Conservation (phyloP, 345 rosid genomes). For the Gossypium stocksii region DNA sequence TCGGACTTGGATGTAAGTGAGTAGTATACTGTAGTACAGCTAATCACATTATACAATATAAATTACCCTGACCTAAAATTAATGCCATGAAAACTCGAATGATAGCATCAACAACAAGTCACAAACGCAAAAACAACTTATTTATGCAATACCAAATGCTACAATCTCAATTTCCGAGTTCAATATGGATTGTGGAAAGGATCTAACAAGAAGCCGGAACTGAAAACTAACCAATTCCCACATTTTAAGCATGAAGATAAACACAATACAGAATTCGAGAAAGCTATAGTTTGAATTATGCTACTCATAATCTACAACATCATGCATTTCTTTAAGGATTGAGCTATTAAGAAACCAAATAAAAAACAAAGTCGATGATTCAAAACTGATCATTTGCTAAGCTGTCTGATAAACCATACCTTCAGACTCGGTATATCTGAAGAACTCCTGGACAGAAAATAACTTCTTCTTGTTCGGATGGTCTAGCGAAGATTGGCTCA, state of each 20-base stretch:
- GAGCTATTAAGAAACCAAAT: background rate
- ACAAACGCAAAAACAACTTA: background rate
- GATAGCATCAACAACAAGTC: background rate
- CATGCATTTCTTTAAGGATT: slow-evolving; percentile 1
- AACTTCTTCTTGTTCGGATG: slow-evolving; percentile 95
- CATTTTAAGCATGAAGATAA: background rate
- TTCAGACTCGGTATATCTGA: slow-evolving; percentile 95
- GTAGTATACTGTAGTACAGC: background rate
- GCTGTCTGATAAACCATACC: slow-evolving; percentile 45
- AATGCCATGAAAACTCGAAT: background rate
- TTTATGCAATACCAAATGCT: background rate
- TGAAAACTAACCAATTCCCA: background rate
- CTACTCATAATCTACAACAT: background rate
- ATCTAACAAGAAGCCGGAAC: background rate
- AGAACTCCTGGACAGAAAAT: slow-evolving; percentile 93
- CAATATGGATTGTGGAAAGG: background rate
- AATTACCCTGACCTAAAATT: background rate
- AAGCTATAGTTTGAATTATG: background rate
- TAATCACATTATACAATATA: background rate
- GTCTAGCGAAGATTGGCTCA: slow-evolving; percentile 72
- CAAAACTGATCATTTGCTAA: background rate
- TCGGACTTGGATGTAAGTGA: background rate
- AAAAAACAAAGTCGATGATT: background rate
- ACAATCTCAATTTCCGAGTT: slow-evolving; percentile 2
- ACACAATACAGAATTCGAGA: background rate